These are phyloP conservation scores for Kentomonas sorsogonicus DNA, from an alignment of 208 protist genomes.

Conservation along the genomic window DNA sequence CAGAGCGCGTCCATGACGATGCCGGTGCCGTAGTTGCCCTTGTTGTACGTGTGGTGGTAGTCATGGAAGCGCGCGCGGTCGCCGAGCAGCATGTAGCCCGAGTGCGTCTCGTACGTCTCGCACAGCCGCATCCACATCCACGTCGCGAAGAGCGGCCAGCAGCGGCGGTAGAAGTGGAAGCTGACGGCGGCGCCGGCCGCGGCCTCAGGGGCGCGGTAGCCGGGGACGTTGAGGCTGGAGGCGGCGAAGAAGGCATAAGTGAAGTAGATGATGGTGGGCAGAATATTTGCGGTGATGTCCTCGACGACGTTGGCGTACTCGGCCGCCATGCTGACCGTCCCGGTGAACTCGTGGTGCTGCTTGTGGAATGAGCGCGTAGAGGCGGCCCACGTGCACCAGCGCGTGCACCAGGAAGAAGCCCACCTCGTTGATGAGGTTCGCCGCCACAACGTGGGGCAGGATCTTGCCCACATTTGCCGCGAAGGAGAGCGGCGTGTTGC, in stretches of 20 bases:
- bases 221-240: conserved; percentile 10
- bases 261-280: conserved; percentile 43
- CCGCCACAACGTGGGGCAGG: conserved; percentile 28
- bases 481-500: conserved; percentile 13
- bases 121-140: conserved; percentile 42
- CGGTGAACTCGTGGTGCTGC: conserved; percentile 63
- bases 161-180: not conserved
- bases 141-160: conserved; percentile 38
- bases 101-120: conserved; percentile 61
- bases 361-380: conserved; percentile 59
- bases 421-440: conserved; percentile 39
- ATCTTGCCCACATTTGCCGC: conserved; percentile 8
- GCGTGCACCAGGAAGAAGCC: conserved; percentile 45
- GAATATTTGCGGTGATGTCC: conserved; percentile 32
- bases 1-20: conserved; percentile 43
- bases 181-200: not conserved
- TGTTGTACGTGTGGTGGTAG: conserved; percentile 66
- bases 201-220: not conserved
- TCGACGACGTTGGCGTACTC: conserved; percentile 51
- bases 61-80: conserved; percentile 58
- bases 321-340: conserved; percentile 53
- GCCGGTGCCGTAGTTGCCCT: conserved; percentile 42
- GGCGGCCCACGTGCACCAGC: conserved; percentile 26
- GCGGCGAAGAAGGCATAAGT: conserved; percentile 27
- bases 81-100: conserved; percentile 51